Percentiles rank a stretch among this genome's conserved stretches.
These are phyloP conservation scores for Apiotrichum montevideense DNA, from an alignment of 1,284 basidiomycete genomes.

Conservation along the genomic window DNA sequence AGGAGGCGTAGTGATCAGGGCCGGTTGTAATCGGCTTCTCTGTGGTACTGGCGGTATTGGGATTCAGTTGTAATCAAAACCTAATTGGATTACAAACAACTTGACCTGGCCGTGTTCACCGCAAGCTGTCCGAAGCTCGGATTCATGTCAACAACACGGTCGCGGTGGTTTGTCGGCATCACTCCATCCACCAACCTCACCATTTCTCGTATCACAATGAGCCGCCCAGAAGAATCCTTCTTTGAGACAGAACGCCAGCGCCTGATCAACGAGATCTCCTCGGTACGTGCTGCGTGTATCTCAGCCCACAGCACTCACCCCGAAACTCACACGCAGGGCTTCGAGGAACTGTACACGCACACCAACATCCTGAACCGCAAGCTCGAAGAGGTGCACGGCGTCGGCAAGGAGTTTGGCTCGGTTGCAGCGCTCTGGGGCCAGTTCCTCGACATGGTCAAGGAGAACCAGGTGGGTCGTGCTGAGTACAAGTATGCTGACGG, in stretches of 20 bases:
- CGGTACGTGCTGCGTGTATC: slow-evolving; percentile 24
- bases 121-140: too few relatives aligned
- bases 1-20: too few relatives aligned
- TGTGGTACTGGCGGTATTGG: too few relatives aligned
- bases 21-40: too few relatives aligned
- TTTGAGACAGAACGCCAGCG: slow-evolving; percentile 44
- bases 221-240: slow-evolving; percentile 21
- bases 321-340: too few relatives aligned
- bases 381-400: slow-evolving; percentile 81
- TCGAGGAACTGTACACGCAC: slow-evolving; percentile 78
- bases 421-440: slow-evolving; percentile 77
- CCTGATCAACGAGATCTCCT: slow-evolving; percentile 44
- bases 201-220: not conserved
- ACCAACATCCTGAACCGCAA: slow-evolving; percentile 86
- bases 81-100: too few relatives aligned
- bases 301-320: too few relatives aligned
- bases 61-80: too few relatives aligned
- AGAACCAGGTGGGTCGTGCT: slow-evolving; percentile 33
- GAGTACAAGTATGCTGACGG: too few relatives aligned
- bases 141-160: too few relatives aligned
- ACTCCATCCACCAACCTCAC: not conserved
- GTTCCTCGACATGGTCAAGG: slow-evolving; percentile 38
- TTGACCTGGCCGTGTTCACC: too few relatives aligned
- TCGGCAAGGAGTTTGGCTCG: slow-evolving; percentile 87
- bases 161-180: too few relatives aligned